Evolutionary conservation across 1,284 basidiomycete genomes (phyloP), one percentile per base, ranked within the genome.

Genomic region (Sporisorium graminicola): DNA sequence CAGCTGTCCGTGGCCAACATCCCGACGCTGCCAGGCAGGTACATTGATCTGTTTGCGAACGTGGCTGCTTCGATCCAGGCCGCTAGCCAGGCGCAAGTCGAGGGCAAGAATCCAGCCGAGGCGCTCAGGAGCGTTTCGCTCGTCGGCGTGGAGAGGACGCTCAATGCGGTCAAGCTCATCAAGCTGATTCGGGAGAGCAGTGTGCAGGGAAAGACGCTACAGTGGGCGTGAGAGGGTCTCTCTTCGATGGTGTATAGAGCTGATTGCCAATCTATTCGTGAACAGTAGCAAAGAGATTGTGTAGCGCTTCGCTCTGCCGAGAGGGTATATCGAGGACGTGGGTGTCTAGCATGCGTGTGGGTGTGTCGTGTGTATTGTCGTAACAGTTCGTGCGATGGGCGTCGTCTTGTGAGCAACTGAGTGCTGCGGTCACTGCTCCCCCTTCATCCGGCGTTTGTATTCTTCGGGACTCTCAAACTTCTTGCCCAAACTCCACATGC

Each of bases 21-120:
- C 33, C 82, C 82, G 3, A 85, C 79, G 3, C 52, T 84, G 33
- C 82, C 81, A 5, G 83, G 83, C 27, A 63, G 78, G 47, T 85
- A 85, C 53, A 69, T 81, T 26, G 71, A 77, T 52, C 74, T 82
- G 31, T 85, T 82, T 56, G 55, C 50, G n/a, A 83, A 84, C 31
- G 54, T 85, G 9, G 81, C 76, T 12, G 67, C 77, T 14, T 51
- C 77, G 7, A 83, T 85, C 42, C 16, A 62, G 9, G 79, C 78
- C n/a, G 80, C 58, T 0, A 46, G 70, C 35, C 58, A 57, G 26
- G 79, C 77, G 3, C 47, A 74, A 18, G 47, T 50, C 14, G 52
- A 63, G 33, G 72, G 71, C 18, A 49, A 65, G 43, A 49, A 51
- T 42, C 61, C 62, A 10, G 58, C 49, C 1, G 57, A 65, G 26